Base-by-base conservation (phyloP, 352 stramenopile genomes). In the Paralagenidium karlingii region DNA sequence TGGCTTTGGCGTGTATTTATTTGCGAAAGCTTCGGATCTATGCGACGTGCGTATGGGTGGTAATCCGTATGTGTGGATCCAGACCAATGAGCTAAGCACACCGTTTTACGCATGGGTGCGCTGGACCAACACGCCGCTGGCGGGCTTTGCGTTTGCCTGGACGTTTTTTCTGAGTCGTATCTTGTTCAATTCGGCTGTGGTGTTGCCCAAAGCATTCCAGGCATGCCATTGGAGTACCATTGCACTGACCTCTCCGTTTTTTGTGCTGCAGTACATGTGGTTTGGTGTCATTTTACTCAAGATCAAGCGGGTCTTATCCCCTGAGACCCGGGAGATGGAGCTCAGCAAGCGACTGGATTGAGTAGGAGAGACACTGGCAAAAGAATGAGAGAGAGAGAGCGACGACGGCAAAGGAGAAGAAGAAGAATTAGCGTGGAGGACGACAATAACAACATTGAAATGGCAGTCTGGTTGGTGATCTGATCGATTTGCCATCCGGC, bases 51-150 rank as follows among this genome's bases (percentile, higher is more conserved):
- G 48, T 11, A 59, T 83, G 20, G 65, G 69, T 12, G 63, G 68
- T 11, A 86, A 84, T 47, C 41, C 69, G 21, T 86, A 86, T 60
- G 68, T 84, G 40, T 86, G 69, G 69, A 83, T 86, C 51, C 73
- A 86, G 43, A 86, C 73, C 22, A 86, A 86, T 42, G 73, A 86
- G 47, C 55, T 86, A 41, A 84, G 69, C 50, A 86, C 73, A 40
- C 53, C 55, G 36, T 86, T 86, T 52, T 86, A 84, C 60, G 83
- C 83, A 43, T 86, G 73, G 73, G 83, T 68, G 40, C 63, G 73
- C 26, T 60, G 82, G 43, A 84, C 64, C 31, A 57, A 77, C 53
- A 82, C 37, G 53, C 55, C 38, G 3, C 24, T 70, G 18, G 73
- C 73, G 0, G 73, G 69, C 22, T 57, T 43, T 24, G 47, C 83